phyloP scores from a whole-genome alignment of 116 monocot species.

The Papilionanthe hybrid region DNA sequence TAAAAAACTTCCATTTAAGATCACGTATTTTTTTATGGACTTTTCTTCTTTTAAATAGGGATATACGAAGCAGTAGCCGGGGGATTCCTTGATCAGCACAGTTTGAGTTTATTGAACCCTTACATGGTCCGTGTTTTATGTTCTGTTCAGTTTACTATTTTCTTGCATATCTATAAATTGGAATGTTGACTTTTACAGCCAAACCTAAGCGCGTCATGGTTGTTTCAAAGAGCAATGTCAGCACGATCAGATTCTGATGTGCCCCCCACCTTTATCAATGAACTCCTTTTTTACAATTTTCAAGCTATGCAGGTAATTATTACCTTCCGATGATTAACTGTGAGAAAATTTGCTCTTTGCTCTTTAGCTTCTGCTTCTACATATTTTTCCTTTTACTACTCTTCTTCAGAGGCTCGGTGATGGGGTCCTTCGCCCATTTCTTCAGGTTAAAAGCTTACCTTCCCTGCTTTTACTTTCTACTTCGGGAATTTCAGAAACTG shows the following conservation, averaged over 20 bases:
- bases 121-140: slow-evolving; percentile 65
- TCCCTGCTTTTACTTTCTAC: not conserved
- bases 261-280: slow-evolving; percentile 74
- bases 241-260: slow-evolving; percentile 37
- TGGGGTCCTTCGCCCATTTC: slow-evolving; percentile 78
- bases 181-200: slow-evolving; percentile 50
- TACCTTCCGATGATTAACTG: not conserved
- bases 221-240: slow-evolving; percentile 99
- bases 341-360: not conserved
- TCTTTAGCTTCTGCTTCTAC: not conserved
- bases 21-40: slow-evolving; percentile 1
- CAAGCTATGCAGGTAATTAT: slow-evolving; percentile 67
- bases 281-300: slow-evolving; percentile 83
- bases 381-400: not conserved
- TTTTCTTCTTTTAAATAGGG: slow-evolving; percentile 31
- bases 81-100: slow-evolving; percentile 60
- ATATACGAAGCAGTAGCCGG: slow-evolving; percentile 81
- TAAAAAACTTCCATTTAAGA: slow-evolving; percentile 1
- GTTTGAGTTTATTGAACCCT: slow-evolving; percentile 79
- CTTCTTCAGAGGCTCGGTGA: slow-evolving; percentile 71
- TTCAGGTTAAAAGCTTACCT: slow-evolving; percentile 53
- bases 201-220: slow-evolving; percentile 93
- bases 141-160: not conserved
- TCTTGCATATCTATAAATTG: not conserved
- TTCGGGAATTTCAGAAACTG: not conserved